Evolutionary conservation across 2,329 filamentous ascomycete species (phyloP).

Genomic region (Akanthomyces uredinophilus): DNA sequence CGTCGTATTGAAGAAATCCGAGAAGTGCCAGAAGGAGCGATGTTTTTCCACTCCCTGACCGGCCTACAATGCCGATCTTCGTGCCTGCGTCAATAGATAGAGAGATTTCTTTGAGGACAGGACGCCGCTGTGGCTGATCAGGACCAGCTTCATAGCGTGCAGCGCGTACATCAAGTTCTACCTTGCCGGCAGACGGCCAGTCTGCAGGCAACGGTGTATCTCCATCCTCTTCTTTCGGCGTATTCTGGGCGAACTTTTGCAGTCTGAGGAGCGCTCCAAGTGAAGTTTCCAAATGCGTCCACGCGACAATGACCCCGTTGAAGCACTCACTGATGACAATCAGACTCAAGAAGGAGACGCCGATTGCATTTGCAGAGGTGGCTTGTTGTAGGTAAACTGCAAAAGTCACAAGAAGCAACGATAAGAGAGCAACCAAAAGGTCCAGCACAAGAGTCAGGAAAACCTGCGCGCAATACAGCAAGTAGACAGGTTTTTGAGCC

Average conservation of each 20-base stretch:
- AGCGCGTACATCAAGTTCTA: not conserved
- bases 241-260: not conserved
- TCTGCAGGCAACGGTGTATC: not conserved
- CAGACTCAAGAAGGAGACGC: not conserved
- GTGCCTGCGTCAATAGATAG: not conserved
- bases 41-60: constrained; percentile 1
- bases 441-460: constrained; percentile 48
- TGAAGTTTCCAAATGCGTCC: not conserved
- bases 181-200: not conserved
- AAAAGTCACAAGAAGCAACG: not conserved
- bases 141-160: not conserved
- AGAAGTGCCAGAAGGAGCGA: not conserved
- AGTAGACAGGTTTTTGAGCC: constrained; percentile 50
- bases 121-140: not conserved
- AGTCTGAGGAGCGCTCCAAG: not conserved
- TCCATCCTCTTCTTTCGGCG: not conserved
- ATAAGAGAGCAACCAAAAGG: constrained; percentile 39
- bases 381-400: not conserved
- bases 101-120: not conserved
- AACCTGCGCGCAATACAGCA: constrained; percentile 48
- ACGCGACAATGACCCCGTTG: not conserved
- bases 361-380: not conserved
- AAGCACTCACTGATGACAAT: not conserved
- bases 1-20: not conserved
- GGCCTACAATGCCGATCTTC: not conserved